Evolutionary conservation across 192 early-diverging fungal genomes (phyloP), one percentile per base, ranked within the genome.

Genomic region (Pilobolus umbonatus): DNA sequence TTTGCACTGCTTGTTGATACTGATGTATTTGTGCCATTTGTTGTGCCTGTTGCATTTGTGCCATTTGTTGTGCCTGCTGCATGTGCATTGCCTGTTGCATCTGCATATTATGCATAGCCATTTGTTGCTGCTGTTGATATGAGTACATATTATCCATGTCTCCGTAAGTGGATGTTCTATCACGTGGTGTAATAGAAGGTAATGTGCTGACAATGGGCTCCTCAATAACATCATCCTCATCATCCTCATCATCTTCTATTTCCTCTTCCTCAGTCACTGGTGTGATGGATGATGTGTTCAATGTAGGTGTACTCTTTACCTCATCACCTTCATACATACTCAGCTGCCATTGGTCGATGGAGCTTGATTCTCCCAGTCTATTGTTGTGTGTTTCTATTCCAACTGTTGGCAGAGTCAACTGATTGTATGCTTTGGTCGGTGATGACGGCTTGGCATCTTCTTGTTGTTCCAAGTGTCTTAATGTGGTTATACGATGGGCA

Each of bases 1-100:
- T 45, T n/a, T n/a, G n/a, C n/a, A n/a, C n/a, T 2, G 39, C 39
- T 9, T 45, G 45, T 50, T 64, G 64, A 22, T 66, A 66, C 38
- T 66, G 64, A 26, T 66, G 64, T 7, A 60, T 29, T 39, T 66
- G 64, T 35, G 40, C 48, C 29, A 53, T 24, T 10, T 66, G 64
- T 26, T 43, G 50, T n/a, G 57, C 57, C 26, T 66, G 64, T 22
- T 66, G 57, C 36, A 32, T 50, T 42, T 51, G 55, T 47, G 51
- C 52, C 6, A n/a, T 17, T 39, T 55, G 54, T 35, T 55, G 54
- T 5, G 19, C n/a, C 51, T 60, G 59, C 35, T 34, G 30, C 15
- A 58, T 55, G 14, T 39, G 36, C 1, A 30, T 28, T 10, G 25
- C 34, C 12, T 59, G 57, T 31, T 65, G 62, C 7, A 42, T 45